Conservation (phyloP, 495 filamentous ascomycete genomes). For the Aspergillus diversus region DNA sequence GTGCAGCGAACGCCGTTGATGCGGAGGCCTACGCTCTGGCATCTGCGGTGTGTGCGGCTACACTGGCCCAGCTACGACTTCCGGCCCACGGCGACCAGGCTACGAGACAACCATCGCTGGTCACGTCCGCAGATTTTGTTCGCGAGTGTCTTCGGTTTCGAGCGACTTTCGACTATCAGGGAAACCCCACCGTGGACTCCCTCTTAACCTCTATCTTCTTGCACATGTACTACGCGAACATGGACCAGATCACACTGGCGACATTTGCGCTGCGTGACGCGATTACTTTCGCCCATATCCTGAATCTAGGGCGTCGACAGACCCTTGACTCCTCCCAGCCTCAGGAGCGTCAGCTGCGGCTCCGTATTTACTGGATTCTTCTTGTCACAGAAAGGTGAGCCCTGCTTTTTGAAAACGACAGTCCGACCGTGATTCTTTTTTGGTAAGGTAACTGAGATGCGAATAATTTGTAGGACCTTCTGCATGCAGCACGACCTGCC, state of each 20-base stretch:
- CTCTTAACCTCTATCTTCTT: conserved; percentile 18
- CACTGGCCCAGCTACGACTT: conserved; percentile 16
- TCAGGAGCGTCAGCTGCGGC: conserved; percentile 11
- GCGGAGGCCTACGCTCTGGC: conserved; percentile 9
- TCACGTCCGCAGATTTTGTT: conserved; percentile 12
- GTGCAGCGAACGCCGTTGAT: not conserved
- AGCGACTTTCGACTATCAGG: conserved; percentile 4
- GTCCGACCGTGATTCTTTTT: not conserved
- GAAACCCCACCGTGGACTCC: conserved; percentile 11
- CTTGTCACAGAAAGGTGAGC: conserved; percentile 18
- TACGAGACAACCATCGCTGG: conserved; percentile 3
- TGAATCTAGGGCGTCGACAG: conserved; percentile 11
- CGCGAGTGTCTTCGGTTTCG: conserved; percentile 17
- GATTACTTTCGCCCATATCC: conserved; percentile 16
- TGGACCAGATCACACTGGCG: conserved; percentile 14
- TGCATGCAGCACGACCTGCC: conserved; percentile 21
- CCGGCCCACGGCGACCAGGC: conserved; percentile 5
- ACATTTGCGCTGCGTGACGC: conserved; percentile 17
- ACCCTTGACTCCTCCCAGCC: not conserved
- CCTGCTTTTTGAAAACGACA: not conserved
- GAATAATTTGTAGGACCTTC: conserved; percentile 11
- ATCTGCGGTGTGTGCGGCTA: conserved; percentile 16
- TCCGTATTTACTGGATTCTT: conserved; percentile 18
- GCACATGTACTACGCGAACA: conserved; percentile 21
- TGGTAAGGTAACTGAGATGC: not conserved